A percentile compares a stretch with the other conserved stretches of the same genome.
phyloP scores from a whole-genome alignment of 2,329 filamentous ascomycete genomes.

The Alternaria triticina region DNA sequence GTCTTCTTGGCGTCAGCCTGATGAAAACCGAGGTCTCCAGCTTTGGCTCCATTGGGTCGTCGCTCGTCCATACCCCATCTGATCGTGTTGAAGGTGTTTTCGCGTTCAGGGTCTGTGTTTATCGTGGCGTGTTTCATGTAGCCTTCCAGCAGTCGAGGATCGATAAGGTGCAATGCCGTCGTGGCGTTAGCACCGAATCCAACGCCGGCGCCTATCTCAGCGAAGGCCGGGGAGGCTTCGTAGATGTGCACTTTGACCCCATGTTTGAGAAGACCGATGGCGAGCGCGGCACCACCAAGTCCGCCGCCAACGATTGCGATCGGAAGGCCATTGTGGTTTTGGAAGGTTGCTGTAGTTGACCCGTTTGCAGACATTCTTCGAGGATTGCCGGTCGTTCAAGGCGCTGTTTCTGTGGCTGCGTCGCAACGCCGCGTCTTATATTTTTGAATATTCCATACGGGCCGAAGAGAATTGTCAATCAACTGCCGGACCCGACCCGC shows the following conservation, averaged over 20 bases:
- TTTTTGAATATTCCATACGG: background rate
- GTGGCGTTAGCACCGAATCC: constrained; percentile 35
- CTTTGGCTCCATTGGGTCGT: constrained; percentile 10
- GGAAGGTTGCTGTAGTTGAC: background rate
- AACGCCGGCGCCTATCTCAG: constrained; percentile 40
- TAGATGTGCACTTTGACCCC: constrained; percentile 34
- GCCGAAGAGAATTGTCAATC: background rate
- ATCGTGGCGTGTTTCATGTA: constrained; percentile 36
- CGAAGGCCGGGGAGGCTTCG: constrained; percentile 31
- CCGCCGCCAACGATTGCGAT: constrained; percentile 41
- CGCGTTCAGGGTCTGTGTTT: constrained; percentile 20
- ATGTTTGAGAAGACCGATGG: constrained; percentile 35
- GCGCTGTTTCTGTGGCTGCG: background rate
- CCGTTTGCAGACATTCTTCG: background rate
- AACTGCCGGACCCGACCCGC: background rate
- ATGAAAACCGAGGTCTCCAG: constrained; percentile 26
- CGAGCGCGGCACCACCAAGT: constrained; percentile 37
- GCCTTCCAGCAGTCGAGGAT: constrained; percentile 24
- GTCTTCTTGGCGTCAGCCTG: constrained; percentile 17
- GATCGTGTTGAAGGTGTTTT: constrained; percentile 21
- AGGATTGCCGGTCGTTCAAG: background rate
- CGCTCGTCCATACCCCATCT: constrained; percentile 25
- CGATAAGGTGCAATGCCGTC: constrained; percentile 30
- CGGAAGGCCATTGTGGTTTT: constrained; percentile 8
- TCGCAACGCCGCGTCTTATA: background rate